Percentiles rank a stretch among this genome's conserved stretches.
These are phyloP conservation scores for Boletus huronensis DNA, from an alignment of 768 basidiomycete genomes.

Conservation along the genomic window DNA sequence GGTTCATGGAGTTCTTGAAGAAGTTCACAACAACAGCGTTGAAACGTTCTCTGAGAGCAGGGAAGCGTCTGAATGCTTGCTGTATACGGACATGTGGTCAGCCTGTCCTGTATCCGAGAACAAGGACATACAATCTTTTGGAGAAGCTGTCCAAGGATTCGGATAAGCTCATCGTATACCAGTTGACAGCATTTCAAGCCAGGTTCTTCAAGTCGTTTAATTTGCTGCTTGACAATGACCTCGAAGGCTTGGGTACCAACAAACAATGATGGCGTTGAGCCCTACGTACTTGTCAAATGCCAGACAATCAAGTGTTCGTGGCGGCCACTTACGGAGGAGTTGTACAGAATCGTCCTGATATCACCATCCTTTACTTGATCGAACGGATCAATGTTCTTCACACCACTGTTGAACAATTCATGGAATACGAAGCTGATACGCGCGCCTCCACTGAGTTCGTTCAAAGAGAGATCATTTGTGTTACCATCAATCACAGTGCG, in stretches of 20 bases:
- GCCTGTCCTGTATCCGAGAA: neutral
- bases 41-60: conserved; percentile 94
- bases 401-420: conserved; percentile 94
- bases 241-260: conserved; percentile 98
- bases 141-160: conserved; percentile 91
- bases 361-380: conserved; percentile 99
- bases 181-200: conserved; percentile 90
- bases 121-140: conserved; percentile 71
- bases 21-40: conserved; percentile 95
- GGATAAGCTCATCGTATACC: conserved; percentile 95
- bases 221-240: conserved; percentile 98
- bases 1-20: conserved; percentile 91
- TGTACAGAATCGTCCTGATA: conserved; percentile 93
- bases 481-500: conserved; percentile 96
- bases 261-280: conserved; percentile 93
- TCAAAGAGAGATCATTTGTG: conserved; percentile 90
- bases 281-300: conserved; percentile 42
- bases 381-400: conserved; percentile 95
- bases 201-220: conserved; percentile 94
- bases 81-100: conserved; percentile 31
- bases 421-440: conserved; percentile 99
- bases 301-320: neutral
- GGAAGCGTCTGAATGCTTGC: conserved; percentile 96
- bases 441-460: conserved; percentile 97
- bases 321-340: conserved; percentile 78